Evolutionary conservation across 345 rosid species (phyloP), one percentile per base, ranked within the genome.

Genomic region (Camelina laxa): DNA sequence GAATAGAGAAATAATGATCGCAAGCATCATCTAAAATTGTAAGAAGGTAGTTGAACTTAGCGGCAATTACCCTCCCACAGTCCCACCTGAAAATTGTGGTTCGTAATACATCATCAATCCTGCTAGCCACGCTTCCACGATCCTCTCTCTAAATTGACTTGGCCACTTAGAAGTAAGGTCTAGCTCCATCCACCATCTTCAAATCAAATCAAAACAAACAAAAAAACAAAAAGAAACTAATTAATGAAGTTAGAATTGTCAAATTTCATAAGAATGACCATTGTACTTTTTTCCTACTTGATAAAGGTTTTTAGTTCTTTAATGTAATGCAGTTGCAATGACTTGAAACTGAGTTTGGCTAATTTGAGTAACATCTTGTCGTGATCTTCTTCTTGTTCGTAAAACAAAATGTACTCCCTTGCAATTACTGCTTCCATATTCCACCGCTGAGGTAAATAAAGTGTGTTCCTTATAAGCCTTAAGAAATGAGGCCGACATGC

Each of bases 311-410:
- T 27, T 0, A 69, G 20, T 69, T 69, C 74, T 69, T 69, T 57
- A 4, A 45, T 58, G 65, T 70, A 70, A 10, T 45, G 49, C n/a
- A 47, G n/a, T 1, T 70, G 67, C 21, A 59, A 5, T 33, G 7
- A 70, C 57, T 59, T 70, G 48, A 70, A 70, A 70, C 1, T 70
- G 67, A 70, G 66, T 24, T 70, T 70, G 36, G 75, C 67, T 20
- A 70, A 27, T n/a, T 3, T 59, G 17, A 70, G 67, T 59, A 70
- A 2, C 66, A 47, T 70, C 38, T 47, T 21, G 9, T 70, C 14
- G 13, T 59, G 67, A 60, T 31, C 49, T 17, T 70, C 36, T 47
- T 70, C 75, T 47, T 58, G 47, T 59, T 57, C 66, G n/a, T 70
- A 59, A 8, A 58, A 70, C 2, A 48, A 8, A 45, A 70, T 70